Conservation (phyloP, 768 basidiomycete species). For the Exidia glandulosa region DNA sequence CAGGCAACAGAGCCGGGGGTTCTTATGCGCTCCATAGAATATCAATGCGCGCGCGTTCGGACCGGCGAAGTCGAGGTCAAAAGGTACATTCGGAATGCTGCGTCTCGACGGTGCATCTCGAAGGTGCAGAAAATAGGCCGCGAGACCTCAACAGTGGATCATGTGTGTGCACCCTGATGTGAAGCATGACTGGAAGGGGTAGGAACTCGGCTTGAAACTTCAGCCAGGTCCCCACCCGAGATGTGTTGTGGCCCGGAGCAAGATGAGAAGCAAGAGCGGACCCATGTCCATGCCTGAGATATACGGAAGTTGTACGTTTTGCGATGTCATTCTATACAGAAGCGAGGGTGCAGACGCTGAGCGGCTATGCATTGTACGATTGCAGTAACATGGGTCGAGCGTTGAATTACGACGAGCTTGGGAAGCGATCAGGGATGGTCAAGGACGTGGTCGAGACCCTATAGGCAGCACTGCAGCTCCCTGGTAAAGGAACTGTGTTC, state of each 20-base stretch:
- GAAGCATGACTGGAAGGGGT: neutral
- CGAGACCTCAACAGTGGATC: neutral
- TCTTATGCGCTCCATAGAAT: neutral
- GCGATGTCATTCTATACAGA: too few relatives aligned
- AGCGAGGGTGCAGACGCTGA: too few relatives aligned
- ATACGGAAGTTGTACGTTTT: too few relatives aligned
- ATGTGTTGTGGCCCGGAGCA: neutral
- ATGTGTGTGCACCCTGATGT: neutral
- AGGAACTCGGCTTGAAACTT: neutral
- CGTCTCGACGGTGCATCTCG: neutral
- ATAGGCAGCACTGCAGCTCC: too few relatives aligned
- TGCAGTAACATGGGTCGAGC: too few relatives aligned
- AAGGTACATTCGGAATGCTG: too few relatives aligned
- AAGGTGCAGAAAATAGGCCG: neutral
- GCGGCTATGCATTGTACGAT: too few relatives aligned
- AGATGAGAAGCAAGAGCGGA: neutral
- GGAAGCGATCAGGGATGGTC: too few relatives aligned
- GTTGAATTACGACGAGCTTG: too few relatives aligned
- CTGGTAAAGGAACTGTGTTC: too few relatives aligned
- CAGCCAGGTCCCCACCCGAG: neutral
- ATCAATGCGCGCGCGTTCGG: neutral
- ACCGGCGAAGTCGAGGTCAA: too few relatives aligned
- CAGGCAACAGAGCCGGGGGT: neutral
- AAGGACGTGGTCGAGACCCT: too few relatives aligned
- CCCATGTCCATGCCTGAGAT: neutral